Percentiles rank a stretch among this genome's conserved stretches.
These are phyloP conservation scores for Panellus pusillus DNA, from an alignment of 768 basidiomycete species.

Conservation along the genomic window DNA sequence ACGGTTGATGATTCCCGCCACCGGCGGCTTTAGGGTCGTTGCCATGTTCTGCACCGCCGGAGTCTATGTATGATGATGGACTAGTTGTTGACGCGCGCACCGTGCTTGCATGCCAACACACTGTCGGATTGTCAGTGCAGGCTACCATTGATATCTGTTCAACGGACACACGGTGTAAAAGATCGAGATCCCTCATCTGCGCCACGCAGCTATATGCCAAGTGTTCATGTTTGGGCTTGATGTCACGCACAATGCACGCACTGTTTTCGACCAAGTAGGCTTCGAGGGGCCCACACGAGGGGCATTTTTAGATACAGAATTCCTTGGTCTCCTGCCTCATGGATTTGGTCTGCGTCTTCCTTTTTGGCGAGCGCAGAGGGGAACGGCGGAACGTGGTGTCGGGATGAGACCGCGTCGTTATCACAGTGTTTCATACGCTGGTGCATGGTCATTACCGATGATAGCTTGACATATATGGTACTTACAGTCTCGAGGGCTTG, in stretches of 20 bases:
- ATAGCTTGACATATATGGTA: slow-evolving; percentile 20
- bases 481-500: slow-evolving; percentile 88
- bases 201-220: slow-evolving; percentile 62
- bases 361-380: slow-evolving; percentile 87
- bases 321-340: slow-evolving; percentile 69
- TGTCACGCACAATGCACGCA: slow-evolving; percentile 30
- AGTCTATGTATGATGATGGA: slow-evolving; percentile 65
- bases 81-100: slow-evolving; percentile 82
- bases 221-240: background rate
- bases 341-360: slow-evolving; percentile 84
- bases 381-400: no score
- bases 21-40: slow-evolving; percentile 85
- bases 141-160: background rate
- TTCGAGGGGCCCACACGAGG: slow-evolving; percentile 79
- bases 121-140: slow-evolving; percentile 37
- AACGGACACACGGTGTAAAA: slow-evolving; percentile 78
- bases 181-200: slow-evolving; percentile 92
- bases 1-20: slow-evolving; percentile 44
- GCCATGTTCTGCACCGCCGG: slow-evolving; percentile 85
- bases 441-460: background rate
- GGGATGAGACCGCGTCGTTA: slow-evolving; percentile 87
- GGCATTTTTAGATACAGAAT: slow-evolving; percentile 83
- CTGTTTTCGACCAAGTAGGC: slow-evolving; percentile 91
- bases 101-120: slow-evolving; percentile 74
- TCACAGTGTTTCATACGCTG: slow-evolving; percentile 93